Conservation (phyloP, 164 flowering plant species). For the Paratinospora sagittata region DNA sequence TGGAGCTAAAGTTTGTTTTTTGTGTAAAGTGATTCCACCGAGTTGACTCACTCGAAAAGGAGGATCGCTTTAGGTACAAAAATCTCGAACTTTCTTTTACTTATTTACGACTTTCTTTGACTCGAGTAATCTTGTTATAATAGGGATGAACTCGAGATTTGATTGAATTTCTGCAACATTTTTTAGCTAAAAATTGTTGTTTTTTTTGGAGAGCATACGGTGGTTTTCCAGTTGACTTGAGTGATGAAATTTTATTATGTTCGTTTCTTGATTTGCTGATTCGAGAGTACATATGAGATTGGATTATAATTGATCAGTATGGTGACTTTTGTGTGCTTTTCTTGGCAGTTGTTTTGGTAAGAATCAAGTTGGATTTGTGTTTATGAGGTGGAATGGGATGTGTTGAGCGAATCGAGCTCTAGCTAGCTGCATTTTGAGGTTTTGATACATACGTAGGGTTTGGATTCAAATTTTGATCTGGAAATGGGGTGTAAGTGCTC, state of each 20-base stretch:
- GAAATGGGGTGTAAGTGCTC: slow-evolving; percentile 66
- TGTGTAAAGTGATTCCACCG: not conserved
- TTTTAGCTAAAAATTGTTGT: not conserved
- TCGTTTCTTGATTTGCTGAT: not conserved
- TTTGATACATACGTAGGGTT: slow-evolving; percentile 6
- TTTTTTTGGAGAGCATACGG: not conserved
- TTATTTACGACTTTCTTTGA: slow-evolving; percentile 7
- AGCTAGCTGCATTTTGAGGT: not conserved
- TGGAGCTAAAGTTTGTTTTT: not conserved
- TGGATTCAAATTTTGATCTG: slow-evolving; percentile 10
- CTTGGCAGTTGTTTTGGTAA: not conserved
- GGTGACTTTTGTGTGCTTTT: not conserved
- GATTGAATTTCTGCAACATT: not conserved
- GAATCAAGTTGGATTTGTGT: not conserved
- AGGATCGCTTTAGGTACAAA: slow-evolving; percentile 3
- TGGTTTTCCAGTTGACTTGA: not conserved
- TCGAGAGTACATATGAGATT: not conserved
- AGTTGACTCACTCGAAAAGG: slow-evolving; percentile 5
- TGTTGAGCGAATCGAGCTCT: not conserved
- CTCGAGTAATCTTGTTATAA: not conserved
- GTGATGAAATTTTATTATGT: not conserved
- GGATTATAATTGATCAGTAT: not conserved
- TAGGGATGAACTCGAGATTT: not conserved
- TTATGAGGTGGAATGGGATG: slow-evolving; percentile 1
- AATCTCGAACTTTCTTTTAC: not conserved